Base-by-base conservation (phyloP, 805 yeast species). In the Metschnikowia koreensis region DNA sequence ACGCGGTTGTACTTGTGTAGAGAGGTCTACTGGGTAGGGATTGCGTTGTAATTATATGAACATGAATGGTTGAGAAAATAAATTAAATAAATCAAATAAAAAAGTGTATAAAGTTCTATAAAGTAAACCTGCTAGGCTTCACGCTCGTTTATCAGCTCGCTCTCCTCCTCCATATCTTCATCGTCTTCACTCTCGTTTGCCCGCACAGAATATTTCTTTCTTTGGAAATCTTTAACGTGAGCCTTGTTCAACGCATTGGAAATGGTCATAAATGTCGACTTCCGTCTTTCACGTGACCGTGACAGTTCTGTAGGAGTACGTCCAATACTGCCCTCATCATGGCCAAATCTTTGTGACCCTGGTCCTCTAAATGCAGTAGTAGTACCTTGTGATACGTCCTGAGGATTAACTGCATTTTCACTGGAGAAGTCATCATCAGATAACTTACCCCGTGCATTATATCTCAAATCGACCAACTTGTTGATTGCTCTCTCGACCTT, bases 221-320 rank as follows among this genome's bases (percentile, higher is more conserved):
- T 79, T 68, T 89, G 94, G 74, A 89, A 89, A 70, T 89, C 97
- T 63, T 86, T 85, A 38, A 88, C 83, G 61, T 89, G 96, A 0
- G 96, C 97, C 66, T 76, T 79, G 11, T 84, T 86, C 59, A 88
- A 74, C 0, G 82, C 80, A 46, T 77, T 77, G 4, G 82, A 71
- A n/a, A 84, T 66, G 28, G 70, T 67, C 38, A 71, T 71, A 42
- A 83, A 66, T 1, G 74, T 68, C 3, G 74, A 66, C 47, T 61
- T 64, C 17, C 67, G 62, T 29, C 67, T 59, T 17, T 50, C 46
- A 37, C 56, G 41, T 34, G 42, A 41, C n/a, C 33, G 41, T 11
- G 49, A 41, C 40, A 43, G 43, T 36, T 37, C 56, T 6, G 50
- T n/a, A 10, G 56, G 15, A n/a, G 41, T 34, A 6, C 38, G 40